A percentile compares a stretch with the other conserved stretches of the same genome.
phyloP scores from a whole-genome alignment of 2,329 filamentous ascomycete species.

The Scedosporium apiospermum region DNA sequence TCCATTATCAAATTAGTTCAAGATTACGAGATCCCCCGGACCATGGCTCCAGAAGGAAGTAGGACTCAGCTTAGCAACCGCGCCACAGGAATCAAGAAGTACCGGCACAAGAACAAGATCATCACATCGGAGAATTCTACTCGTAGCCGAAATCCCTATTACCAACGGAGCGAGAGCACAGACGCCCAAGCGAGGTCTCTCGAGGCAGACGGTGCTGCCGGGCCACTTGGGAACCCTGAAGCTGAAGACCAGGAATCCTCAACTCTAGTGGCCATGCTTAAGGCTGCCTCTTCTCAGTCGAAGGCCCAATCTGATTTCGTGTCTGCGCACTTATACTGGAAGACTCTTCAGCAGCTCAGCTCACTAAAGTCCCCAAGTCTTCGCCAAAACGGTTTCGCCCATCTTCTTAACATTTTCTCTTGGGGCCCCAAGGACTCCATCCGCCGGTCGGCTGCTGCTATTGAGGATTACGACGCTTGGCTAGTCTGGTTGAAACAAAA shows the following conservation, averaged over 20 bases:
- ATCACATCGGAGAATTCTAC: conserved; percentile 40
- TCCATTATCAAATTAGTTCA: conserved; percentile 73
- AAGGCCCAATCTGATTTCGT: conserved; percentile 75
- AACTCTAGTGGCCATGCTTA: conserved; percentile 62
- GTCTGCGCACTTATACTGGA: conserved; percentile 77
- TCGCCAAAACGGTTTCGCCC: conserved; percentile 59
- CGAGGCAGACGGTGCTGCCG: conserved; percentile 1
- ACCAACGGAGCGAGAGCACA: conserved; percentile 18
- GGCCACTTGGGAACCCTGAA: conserved; percentile 14
- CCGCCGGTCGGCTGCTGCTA: conserved; percentile 58
- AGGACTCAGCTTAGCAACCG: conserved; percentile 63
- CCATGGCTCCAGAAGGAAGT: conserved; percentile 47
- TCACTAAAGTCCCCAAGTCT: conserved; percentile 51
- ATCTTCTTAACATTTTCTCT: conserved; percentile 64
- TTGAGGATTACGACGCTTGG: conserved; percentile 73
- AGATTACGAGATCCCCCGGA: conserved; percentile 71
- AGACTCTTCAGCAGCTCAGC: conserved; percentile 65
- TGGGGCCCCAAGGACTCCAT: conserved; percentile 62
- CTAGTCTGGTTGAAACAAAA: conserved; percentile 76
- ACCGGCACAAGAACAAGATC: conserved; percentile 50
- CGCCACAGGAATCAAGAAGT: conserved; percentile 50
- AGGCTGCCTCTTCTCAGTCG: conserved; percentile 66
- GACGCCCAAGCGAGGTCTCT: conserved; percentile 7
- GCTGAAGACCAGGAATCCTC: conserved; percentile 23
- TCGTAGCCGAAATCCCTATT: conserved; percentile 50